Evolutionary conservation across 2,329 filamentous ascomycete genomes (phyloP).

Genomic region (Fusarium incarnatum): DNA sequence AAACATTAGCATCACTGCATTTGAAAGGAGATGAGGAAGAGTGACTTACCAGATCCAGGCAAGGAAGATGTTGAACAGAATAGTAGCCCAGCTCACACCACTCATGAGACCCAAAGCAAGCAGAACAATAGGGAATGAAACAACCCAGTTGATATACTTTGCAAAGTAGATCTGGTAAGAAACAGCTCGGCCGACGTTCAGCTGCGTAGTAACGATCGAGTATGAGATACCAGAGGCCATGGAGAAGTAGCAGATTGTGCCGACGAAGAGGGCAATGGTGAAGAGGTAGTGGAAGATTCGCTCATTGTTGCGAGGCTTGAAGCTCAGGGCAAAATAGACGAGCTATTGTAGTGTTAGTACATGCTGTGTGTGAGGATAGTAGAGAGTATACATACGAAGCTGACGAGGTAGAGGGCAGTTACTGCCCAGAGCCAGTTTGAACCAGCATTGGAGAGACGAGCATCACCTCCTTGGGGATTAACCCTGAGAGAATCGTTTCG

Average conservation of each 20-base stretch:
- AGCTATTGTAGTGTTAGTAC: constrained; percentile 51
- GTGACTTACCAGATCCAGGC: constrained; percentile 59
- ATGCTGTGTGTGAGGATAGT: too few relatives aligned
- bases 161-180: constrained; percentile 65
- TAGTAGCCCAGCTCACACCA: constrained; percentile 67
- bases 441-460: constrained; percentile 58
- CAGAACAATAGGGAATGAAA: constrained; percentile 60
- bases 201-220: constrained; percentile 52
- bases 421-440: constrained; percentile 68
- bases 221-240: constrained; percentile 65
- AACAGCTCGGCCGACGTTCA: constrained; percentile 34
- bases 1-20: background rate
- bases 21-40: background rate
- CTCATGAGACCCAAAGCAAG: constrained; percentile 63
- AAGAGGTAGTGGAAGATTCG: constrained; percentile 69
- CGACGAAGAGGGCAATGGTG: constrained; percentile 61
- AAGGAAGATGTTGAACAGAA: constrained; percentile 62
- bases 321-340: constrained; percentile 54
- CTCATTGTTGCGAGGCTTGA: constrained; percentile 59
- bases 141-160: constrained; percentile 67
- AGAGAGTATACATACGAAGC: constrained; percentile 55
- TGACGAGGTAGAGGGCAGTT: constrained; percentile 60
- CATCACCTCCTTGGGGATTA: constrained; percentile 58
- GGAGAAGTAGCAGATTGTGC: constrained; percentile 63
- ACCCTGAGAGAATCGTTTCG: constrained; percentile 61